Conservation (phyloP, 176 grass and related monocot species). For the Guadua angustifolia region DNA sequence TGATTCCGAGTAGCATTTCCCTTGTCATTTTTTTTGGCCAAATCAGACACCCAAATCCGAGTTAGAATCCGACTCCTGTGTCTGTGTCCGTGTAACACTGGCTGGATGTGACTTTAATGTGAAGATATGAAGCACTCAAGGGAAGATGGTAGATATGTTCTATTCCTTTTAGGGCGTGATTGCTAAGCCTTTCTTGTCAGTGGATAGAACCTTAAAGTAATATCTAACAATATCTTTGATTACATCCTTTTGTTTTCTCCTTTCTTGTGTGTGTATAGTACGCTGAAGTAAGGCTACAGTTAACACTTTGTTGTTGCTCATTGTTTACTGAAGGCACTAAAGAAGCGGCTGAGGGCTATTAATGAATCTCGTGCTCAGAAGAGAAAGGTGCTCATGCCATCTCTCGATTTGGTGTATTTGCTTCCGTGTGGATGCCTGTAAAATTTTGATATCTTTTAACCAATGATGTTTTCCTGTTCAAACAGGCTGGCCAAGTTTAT, state of each 20-base stretch:
- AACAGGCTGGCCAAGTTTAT: conserved; percentile 99
- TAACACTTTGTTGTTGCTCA: conserved; percentile 39
- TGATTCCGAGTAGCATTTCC: too few relatives aligned
- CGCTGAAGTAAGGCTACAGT: neutral
- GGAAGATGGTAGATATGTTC: neutral
- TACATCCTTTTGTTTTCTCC: neutral
- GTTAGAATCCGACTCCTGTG: too few relatives aligned
- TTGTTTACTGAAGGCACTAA: conserved; percentile 66
- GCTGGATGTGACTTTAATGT: conserved; percentile 2
- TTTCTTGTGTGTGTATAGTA: conserved; percentile 25
- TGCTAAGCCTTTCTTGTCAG: neutral
- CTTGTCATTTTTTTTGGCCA: too few relatives aligned
- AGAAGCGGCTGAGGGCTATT: conserved; percentile 87
- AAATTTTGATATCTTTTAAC: conserved; percentile 40
- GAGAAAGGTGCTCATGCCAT: conserved; percentile 72
- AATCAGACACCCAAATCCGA: too few relatives aligned
- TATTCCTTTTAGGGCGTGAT: neutral
- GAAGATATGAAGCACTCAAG: neutral
- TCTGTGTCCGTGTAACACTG: too few relatives aligned
- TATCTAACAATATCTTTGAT: conserved; percentile 11
- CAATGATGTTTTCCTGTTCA: conserved; percentile 29
- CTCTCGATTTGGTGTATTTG: conserved; percentile 22
- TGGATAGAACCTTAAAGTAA: conserved; percentile 14
- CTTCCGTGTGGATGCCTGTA: conserved; percentile 33
- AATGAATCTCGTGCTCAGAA: conserved; percentile 98